Conservation (phyloP, 139 green algal species). For the Deuterostichococcus epilithicus region DNA sequence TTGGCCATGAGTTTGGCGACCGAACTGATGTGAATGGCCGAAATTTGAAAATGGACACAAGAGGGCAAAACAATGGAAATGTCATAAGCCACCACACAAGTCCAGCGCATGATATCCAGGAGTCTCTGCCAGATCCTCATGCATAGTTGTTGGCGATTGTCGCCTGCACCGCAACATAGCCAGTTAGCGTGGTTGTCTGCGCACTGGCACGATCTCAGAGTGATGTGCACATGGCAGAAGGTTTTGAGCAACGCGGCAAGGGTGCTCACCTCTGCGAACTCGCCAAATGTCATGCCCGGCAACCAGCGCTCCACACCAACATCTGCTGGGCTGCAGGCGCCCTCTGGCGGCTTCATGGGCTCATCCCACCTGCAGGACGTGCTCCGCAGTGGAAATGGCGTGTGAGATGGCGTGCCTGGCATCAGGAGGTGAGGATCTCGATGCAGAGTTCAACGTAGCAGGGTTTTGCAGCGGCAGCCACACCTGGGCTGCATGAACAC, state of each 20-base stretch:
- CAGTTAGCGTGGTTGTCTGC: too few species aligned
- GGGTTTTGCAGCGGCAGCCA: too few species aligned
- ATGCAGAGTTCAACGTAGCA: background rate
- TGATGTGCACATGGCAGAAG: background rate
- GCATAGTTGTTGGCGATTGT: background rate
- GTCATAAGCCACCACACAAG: too few species aligned
- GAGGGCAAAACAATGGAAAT: too few species aligned
- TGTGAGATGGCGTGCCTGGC: too few species aligned
- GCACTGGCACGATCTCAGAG: too few species aligned
- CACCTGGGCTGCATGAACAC: conserved; percentile 79
- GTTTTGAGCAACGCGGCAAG: background rate
- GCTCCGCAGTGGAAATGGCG: too few species aligned
- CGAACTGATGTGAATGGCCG: too few species aligned
- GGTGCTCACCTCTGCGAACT: conserved; percentile 49
- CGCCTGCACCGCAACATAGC: background rate
- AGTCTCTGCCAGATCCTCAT: too few species aligned
- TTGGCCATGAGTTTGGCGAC: too few species aligned
- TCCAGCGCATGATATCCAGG: too few species aligned
- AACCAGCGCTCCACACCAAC: conserved; percentile 50
- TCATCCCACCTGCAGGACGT: conserved; percentile 40
- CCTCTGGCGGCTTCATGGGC: conserved; percentile 18
- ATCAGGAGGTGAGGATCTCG: background rate
- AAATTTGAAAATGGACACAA: too few species aligned
- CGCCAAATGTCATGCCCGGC: conserved; percentile 56
- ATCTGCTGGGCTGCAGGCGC: background rate